Base-by-base conservation (phyloP, 768 basidiomycete species). In the Tulasnella sp. region DNA sequence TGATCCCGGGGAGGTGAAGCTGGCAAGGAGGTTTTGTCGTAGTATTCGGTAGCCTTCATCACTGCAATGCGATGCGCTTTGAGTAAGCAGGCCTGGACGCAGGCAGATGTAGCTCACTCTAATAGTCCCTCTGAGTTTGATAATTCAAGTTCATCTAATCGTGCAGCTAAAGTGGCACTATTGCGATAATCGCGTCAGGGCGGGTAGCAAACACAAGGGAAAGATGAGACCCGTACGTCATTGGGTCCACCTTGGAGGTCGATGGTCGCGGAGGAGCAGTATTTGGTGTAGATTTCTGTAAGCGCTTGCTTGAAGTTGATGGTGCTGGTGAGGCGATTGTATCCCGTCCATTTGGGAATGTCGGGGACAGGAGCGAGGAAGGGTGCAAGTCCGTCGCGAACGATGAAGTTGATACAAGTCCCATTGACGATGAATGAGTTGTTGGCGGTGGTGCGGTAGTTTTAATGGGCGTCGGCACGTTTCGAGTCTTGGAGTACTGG, bases 21-120 rank as follows among this genome's bases (percentile, higher is more conserved):
- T 90, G 84, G 95, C 93, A 82, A 96, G 95, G 52, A 96, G 87
- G 83, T 92, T 94, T 84, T 94, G 94, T 68, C 94, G 91, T 18
- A 96, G 88, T 62, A 95, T 84, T 75, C 94, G 91, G 84, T 95
- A 95, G 84, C 94, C 94, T 82, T 95, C 93, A 85, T 95, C 93
- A 83, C 94, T 95, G 84, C 10, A 42, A 36, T 52, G 78, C 62
- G 74, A 21, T 40, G 18, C 31, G 48, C 21, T 27, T 31, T 75
- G 40, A 79, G 40, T 27, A 31, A 42, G 73, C 44, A 21, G 56
- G 40, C 21, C 31, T 38, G 18, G 75, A 7, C 12, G 40, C 34
- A 34, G 36, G 18, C 71, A 81, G 18, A 75, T 39, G 78, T 14
- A 68, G 24, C 91, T 83, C 84, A 93, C 93, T 90, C 90, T 76